These are phyloP conservation scores for Coix lacrymajobi DNA, from an alignment of 176 grass and related monocot species.

Conservation along the genomic window DNA sequence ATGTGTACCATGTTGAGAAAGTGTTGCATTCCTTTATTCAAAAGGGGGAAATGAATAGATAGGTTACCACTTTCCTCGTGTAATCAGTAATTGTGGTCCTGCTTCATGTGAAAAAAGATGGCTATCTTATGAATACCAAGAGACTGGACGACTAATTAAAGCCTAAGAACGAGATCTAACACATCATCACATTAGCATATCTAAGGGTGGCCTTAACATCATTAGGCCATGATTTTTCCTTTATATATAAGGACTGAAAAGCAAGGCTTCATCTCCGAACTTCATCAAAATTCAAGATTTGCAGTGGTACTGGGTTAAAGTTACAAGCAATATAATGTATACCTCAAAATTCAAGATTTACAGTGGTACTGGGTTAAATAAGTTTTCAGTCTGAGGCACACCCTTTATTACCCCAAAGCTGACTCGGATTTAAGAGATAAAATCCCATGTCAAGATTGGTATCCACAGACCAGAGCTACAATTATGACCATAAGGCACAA, in stretches of 20 bases:
- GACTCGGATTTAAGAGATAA: background rate
- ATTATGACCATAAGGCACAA: background rate
- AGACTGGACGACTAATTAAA: slow-evolving; percentile 9
- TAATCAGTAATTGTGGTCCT: background rate
- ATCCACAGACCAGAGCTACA: background rate
- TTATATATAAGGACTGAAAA: background rate
- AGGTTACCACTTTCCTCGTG: background rate
- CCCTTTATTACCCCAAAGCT: background rate
- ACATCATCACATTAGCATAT: background rate
- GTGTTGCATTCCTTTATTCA: background rate
- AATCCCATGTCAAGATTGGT: background rate
- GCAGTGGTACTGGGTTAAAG: background rate
- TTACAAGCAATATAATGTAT: background rate
- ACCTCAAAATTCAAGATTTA: background rate
- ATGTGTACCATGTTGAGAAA: slow-evolving; percentile 23
- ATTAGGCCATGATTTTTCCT: slow-evolving; percentile 1
- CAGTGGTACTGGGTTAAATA: background rate
- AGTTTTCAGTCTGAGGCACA: background rate
- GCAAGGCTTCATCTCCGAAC: background rate
- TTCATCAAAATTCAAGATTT: background rate
- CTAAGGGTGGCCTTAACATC: background rate
- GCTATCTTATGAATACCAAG: background rate
- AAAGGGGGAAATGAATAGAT: background rate
- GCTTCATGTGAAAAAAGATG: slow-evolving; percentile 5
- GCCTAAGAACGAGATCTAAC: background rate